A percentile compares a stretch with the other conserved stretches of the same genome.
Conservation (phyloP, 768 basidiomycete species). For the Kondoa malvinella region DNA sequence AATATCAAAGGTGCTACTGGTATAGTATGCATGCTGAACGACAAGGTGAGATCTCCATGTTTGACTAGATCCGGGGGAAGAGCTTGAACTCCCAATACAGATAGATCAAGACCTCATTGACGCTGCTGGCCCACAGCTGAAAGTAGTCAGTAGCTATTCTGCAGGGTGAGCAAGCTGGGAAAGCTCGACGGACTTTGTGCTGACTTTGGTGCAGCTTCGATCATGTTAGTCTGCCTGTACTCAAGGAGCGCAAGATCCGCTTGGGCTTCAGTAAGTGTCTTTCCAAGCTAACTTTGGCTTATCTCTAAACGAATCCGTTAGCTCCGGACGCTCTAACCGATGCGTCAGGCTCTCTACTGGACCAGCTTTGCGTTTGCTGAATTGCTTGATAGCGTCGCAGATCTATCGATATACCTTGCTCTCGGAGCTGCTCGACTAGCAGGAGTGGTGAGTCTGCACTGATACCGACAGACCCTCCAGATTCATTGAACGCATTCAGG, state of each 20-base stretch:
- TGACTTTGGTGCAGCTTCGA: no score
- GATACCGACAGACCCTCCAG: no score
- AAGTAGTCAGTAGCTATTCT: slow-evolving; percentile 82
- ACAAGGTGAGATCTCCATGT: slow-evolving; percentile 41
- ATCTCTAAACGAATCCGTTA: background rate
- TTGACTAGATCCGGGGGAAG: slow-evolving; percentile 15
- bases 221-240: slow-evolving; percentile 52
- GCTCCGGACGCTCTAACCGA: slow-evolving; percentile 81
- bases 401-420: slow-evolving; percentile 71
- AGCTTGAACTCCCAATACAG: slow-evolving; percentile 32
- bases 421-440: slow-evolving; percentile 83
- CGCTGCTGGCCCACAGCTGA: slow-evolving; percentile 57
- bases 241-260: slow-evolving; percentile 46
- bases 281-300: background rate
- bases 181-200: no score
- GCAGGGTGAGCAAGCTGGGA: slow-evolving; percentile 80
- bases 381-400: slow-evolving; percentile 84
- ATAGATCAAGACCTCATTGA: slow-evolving; percentile 57
- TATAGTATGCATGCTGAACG: slow-evolving; percentile 45
- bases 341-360: slow-evolving; percentile 35
- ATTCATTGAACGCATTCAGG: no score
- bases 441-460: no score
- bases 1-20: slow-evolving; percentile 51
- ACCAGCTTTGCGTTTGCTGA: slow-evolving; percentile 43
- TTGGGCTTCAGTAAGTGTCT: slow-evolving; percentile 53